A percentile compares a stretch with the other conserved stretches of the same genome.
phyloP scores from a whole-genome alignment of 2,329 filamentous ascomycete species.

The Phyllachora maydis region DNA sequence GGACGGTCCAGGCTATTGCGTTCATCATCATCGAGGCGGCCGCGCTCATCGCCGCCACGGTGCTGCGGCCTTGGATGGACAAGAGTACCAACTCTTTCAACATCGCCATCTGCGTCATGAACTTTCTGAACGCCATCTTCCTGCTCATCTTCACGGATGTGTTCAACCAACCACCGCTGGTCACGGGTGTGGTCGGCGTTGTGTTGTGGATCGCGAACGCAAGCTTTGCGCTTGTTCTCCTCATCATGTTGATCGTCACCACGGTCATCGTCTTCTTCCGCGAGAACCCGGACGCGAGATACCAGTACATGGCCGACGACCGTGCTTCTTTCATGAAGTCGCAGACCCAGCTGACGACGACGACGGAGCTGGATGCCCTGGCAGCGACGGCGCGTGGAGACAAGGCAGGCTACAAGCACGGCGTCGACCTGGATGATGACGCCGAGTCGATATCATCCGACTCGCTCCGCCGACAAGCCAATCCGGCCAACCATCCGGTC shows the following conservation, averaged over 20 bases:
- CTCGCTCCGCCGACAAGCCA: constrained; percentile 24
- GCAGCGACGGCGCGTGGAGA: constrained; percentile 79
- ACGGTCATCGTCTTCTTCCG: constrained; percentile 49
- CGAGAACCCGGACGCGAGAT: constrained; percentile 86
- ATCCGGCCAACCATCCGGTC: constrained; percentile 7
- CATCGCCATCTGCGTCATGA: constrained; percentile 74
- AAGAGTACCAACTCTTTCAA: constrained; percentile 96
- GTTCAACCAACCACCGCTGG: constrained; percentile 65
- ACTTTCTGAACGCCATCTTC: constrained; percentile 82
- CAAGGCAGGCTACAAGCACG: constrained; percentile 35
- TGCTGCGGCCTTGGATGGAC: constrained; percentile 92
- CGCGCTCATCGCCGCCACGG: constrained; percentile 56
- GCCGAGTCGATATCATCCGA: constrained; percentile 44
- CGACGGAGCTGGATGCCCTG: constrained; percentile 76
- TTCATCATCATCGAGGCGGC: constrained; percentile 66
- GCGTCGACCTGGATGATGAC: constrained; percentile 51
- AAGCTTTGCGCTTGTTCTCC: constrained; percentile 58
- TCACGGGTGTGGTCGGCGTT: constrained; percentile 75
- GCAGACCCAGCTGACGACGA: constrained; percentile 53
- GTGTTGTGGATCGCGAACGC: constrained; percentile 80
- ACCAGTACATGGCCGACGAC: constrained; percentile 93
- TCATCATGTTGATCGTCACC: constrained; percentile 63
- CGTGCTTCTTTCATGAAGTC: constrained; percentile 96
- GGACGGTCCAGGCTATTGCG: constrained; percentile 58
- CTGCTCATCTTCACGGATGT: constrained; percentile 73